These are phyloP conservation scores for Scenedesmus sp. DNA, from an alignment of 163 green algal genomes.

Conservation along the genomic window DNA sequence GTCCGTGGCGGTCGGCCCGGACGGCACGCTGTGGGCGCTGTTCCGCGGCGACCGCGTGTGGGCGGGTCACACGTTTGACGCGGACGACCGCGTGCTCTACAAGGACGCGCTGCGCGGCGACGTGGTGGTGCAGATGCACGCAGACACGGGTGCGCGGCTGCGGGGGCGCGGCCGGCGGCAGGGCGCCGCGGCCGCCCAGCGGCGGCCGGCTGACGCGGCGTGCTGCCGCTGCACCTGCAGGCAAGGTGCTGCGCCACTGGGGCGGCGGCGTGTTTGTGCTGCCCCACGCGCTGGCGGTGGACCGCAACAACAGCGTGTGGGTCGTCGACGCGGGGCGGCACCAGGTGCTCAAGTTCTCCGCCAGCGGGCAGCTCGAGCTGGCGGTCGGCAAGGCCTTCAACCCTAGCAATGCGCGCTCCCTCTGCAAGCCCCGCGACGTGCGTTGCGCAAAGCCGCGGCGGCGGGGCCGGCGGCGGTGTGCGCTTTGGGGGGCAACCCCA, in stretches of 20 bases:
- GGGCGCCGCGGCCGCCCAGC: too few relatives aligned
- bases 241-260: conserved; percentile 53
- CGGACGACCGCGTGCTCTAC: conserved; percentile 39
- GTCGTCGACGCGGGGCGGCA: conserved; percentile 79
- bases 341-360: conserved; percentile 69
- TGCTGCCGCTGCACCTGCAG: conserved; percentile 14
- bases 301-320: conserved; percentile 77
- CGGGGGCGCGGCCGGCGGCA: too few relatives aligned
- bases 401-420: conserved; percentile 49
- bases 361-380: conserved; percentile 60
- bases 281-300: conserved; percentile 83
- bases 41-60: conserved; percentile 70
- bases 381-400: conserved; percentile 55
- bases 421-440: conserved; percentile 84
- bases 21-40: conserved; percentile 77
- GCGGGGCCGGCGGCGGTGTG: too few relatives aligned
- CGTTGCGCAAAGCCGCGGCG: too few relatives aligned
- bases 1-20: conserved; percentile 56
- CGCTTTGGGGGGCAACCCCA: too few relatives aligned
- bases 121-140: conserved; percentile 64
- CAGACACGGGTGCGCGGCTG: conserved; percentile 62
- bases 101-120: conserved; percentile 45
- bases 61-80: conserved; percentile 57
- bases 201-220: too few relatives aligned
- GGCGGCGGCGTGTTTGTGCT: conserved; percentile 70